Conservation (phyloP, 371 early-diverging fungal genomes). For the Syncephalis plumigaleata region DNA sequence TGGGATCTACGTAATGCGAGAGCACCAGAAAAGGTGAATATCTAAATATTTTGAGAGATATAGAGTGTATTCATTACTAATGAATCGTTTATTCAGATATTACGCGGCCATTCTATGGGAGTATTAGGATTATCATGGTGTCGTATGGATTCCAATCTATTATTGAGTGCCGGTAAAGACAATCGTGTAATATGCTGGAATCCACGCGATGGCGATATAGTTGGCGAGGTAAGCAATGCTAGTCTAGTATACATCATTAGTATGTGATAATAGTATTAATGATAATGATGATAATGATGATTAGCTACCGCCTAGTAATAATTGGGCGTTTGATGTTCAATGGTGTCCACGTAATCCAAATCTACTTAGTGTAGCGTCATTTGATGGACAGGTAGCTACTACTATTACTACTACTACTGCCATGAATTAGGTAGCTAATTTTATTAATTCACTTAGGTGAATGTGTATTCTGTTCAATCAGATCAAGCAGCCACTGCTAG, state of each 20-base stretch:
- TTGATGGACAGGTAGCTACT: conserved; percentile 57
- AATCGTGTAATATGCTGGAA: conserved; percentile 89
- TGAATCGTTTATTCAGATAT: conserved; percentile 13
- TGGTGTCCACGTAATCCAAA: conserved; percentile 91
- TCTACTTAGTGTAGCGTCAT: conserved; percentile 62
- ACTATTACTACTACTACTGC: not conserved
- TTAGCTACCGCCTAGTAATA: conserved; percentile 47
- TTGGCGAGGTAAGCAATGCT: conserved; percentile 40
- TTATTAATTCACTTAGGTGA: conserved; percentile 19
- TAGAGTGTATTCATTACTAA: not conserved
- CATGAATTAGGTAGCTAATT: conserved; percentile 1
- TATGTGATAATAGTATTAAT: too few species aligned
- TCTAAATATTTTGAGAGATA: too few species aligned
- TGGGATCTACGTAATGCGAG: conserved; percentile 92
- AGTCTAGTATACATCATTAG: not conserved
- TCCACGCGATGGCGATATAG: conserved; percentile 40
- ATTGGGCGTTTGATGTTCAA: conserved; percentile 85
- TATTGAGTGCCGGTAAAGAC: conserved; percentile 83
- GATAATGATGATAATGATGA: not conserved
- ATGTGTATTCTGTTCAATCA: conserved; percentile 66
- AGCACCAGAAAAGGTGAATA: conserved; percentile 61
- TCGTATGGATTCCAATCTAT: conserved; percentile 71
- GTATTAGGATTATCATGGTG: conserved; percentile 86
- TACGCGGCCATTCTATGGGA: conserved; percentile 71
- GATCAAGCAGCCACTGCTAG: not conserved